Base-by-base conservation (phyloP, 768 basidiomycete genomes). In the Leccinum barrowsii region DNA sequence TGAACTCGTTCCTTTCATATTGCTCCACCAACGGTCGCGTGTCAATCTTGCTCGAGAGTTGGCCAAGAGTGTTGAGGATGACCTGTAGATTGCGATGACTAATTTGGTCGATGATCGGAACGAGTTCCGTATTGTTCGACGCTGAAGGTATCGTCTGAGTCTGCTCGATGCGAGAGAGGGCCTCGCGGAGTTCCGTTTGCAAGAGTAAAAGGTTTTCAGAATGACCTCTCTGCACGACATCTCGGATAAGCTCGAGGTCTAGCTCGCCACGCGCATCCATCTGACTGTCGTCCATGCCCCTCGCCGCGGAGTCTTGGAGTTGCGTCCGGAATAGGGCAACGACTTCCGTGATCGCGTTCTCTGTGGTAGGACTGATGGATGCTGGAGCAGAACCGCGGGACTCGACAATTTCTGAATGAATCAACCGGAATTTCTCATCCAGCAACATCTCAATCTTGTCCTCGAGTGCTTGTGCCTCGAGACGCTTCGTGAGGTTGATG, bases 251-350 rank as follows among this genome's bases (percentile, higher is more conserved):
- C 66, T 90, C 86, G 68, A 90, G 84, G 72, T 92, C 90, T 24
- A 91, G 73, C 62, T 92, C 90, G 19, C 87, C 89, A 30, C 84
- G 82, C 22, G 86, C 89, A 64, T 90, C 88, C 74, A 83, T 76
- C 64, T 82, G 84, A 59, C 80, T 82, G 56, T 86, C 85, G 21
- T 89, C 86, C 51, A 80, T 60, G 19, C 80, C 78, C 48, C 80
- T 79, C 7, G 76, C 75, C 0, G 85, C 83, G 7, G 84, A 83
- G 42, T 86, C 85, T 56, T 83, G 83, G 10, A 90, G 73, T 63
- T 90, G 87, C 19, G 82, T 74, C 8, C 86, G 81, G 77, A 90
- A 86, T 58, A 89, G 72, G 7, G 83, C 75, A 42, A 90, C 77
- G 5, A 90, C 80, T 58, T 91, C 90, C 0, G 78, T 71, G 57